phyloP scores from a whole-genome alignment of 2,329 filamentous ascomycete species.

The Fusarium armeniacum region DNA sequence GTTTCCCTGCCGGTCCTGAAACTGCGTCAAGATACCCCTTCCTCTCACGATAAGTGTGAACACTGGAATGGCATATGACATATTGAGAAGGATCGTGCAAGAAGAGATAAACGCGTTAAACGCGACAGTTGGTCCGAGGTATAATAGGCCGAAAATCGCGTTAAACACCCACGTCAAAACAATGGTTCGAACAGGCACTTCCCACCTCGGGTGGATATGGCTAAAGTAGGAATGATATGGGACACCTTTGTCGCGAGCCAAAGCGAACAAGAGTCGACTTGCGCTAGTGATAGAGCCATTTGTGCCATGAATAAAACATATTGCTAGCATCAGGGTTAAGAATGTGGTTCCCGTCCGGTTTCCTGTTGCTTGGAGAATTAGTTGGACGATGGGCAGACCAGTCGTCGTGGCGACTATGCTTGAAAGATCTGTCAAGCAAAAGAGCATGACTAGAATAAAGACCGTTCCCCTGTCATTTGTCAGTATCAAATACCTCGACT shows the following conservation, averaged over 20 bases:
- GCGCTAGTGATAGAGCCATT: conserved; percentile 61
- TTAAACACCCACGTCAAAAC: conserved; percentile 37
- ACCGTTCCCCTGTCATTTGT: conserved; percentile 48
- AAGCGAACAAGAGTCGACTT: conserved; percentile 58
- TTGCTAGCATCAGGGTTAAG: conserved; percentile 57
- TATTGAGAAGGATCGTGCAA: conserved; percentile 42
- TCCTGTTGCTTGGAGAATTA: conserved; percentile 60
- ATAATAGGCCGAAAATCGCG: conserved; percentile 36
- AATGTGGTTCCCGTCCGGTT: conserved; percentile 58
- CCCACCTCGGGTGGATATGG: conserved; percentile 34
- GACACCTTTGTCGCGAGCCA: conserved; percentile 42
- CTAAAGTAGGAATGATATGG: conserved; percentile 30
- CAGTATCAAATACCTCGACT: background rate
- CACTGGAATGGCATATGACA: conserved; percentile 40
- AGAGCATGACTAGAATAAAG: conserved; percentile 60
- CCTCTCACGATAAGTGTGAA: conserved; percentile 32
- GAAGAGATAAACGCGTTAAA: conserved; percentile 43
- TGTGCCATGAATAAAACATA: conserved; percentile 63
- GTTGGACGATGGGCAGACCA: conserved; percentile 62
- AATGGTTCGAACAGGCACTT: conserved; percentile 34
- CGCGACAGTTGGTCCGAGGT: conserved; percentile 35
- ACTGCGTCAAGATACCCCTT: background rate
- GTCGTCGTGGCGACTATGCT: conserved; percentile 56
- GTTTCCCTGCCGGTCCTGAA: conserved; percentile 1
- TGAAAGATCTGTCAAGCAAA: conserved; percentile 57